phyloP scores from a whole-genome alignment of 257 asterid species.

The Ehretia macrophylla region DNA sequence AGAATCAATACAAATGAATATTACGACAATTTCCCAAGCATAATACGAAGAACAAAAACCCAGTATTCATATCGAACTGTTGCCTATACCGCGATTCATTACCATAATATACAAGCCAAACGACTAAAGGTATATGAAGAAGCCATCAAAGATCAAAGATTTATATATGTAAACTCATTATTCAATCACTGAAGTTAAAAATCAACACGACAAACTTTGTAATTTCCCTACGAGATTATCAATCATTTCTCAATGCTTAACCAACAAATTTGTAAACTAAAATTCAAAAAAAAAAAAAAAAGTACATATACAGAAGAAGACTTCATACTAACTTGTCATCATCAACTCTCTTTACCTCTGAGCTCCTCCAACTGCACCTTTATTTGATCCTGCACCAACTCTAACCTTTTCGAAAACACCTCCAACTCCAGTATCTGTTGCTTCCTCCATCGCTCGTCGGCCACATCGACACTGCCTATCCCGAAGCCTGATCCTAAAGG shows the following conservation, averaged over 20 bases:
- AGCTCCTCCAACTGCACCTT: constrained; percentile 85
- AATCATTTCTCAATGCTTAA: constrained; percentile 23
- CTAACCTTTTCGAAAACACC: constrained; percentile 82
- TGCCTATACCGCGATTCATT: constrained; percentile 17
- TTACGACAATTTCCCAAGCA: too few relatives aligned
- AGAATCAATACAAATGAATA: too few relatives aligned
- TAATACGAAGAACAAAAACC: too few relatives aligned
- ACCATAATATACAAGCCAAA: constrained; percentile 43
- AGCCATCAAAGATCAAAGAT: constrained; percentile 25
- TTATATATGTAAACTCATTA: constrained; percentile 44
- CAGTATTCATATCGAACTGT: neutral
- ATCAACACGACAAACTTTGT: too few relatives aligned
- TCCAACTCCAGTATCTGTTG: constrained; percentile 94
- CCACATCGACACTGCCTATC: constrained; percentile 39
- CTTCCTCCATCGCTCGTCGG: constrained; percentile 84
- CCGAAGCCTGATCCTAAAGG: constrained; percentile 52
- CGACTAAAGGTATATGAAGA: constrained; percentile 26
- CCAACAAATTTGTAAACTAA: constrained; percentile 34
- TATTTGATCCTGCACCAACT: constrained; percentile 90
- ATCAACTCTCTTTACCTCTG: constrained; percentile 65
- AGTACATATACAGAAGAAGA: constrained; percentile 12
- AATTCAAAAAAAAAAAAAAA: constrained; percentile 23
- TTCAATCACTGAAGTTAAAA: constrained; percentile 45
- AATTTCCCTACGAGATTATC: constrained; percentile 19
- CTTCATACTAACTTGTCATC: constrained; percentile 21